Conservation (phyloP, 129 eudicot species). For the Lonicera japonica region DNA sequence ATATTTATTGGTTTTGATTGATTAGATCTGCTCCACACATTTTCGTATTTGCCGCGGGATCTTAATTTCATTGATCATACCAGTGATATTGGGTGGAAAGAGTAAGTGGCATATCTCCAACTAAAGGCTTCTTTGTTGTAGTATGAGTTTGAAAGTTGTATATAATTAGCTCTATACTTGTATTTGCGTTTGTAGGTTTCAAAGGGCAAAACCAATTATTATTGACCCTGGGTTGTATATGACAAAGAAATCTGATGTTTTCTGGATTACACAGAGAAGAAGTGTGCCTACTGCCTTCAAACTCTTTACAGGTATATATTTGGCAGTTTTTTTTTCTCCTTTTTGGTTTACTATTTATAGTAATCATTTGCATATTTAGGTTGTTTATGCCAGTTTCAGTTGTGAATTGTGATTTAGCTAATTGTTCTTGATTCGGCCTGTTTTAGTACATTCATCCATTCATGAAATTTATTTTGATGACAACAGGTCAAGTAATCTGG, state of each 20-base stretch:
- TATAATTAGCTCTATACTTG: background rate
- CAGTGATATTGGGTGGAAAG: conserved; percentile 86
- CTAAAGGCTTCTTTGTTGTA: conserved; percentile 1
- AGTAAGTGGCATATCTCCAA: conserved; percentile 37
- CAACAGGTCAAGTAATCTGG: no score
- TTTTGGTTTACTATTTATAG: background rate
- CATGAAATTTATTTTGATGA: no score
- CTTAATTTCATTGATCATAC: conserved; percentile 86
- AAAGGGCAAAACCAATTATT: conserved; percentile 67
- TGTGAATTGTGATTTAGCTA: no score
- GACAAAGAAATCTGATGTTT: conserved; percentile 64
- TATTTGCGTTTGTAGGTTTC: conserved; percentile 33
- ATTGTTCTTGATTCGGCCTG: no score
- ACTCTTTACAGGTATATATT: conserved; percentile 56
- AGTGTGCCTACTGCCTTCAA: conserved; percentile 81
- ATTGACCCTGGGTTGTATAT: conserved; percentile 73
- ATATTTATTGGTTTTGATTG: background rate
- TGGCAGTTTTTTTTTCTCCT: background rate
- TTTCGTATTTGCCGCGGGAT: conserved; percentile 72
- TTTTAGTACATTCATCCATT: no score
- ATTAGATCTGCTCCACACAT: conserved; percentile 73
- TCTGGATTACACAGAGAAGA: conserved; percentile 64
- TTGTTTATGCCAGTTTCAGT: background rate
- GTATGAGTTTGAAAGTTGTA: background rate
- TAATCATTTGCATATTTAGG: background rate